phyloP scores from a whole-genome alignment of 2,329 filamentous ascomycete genomes.

The Calonectria hongkongensis region DNA sequence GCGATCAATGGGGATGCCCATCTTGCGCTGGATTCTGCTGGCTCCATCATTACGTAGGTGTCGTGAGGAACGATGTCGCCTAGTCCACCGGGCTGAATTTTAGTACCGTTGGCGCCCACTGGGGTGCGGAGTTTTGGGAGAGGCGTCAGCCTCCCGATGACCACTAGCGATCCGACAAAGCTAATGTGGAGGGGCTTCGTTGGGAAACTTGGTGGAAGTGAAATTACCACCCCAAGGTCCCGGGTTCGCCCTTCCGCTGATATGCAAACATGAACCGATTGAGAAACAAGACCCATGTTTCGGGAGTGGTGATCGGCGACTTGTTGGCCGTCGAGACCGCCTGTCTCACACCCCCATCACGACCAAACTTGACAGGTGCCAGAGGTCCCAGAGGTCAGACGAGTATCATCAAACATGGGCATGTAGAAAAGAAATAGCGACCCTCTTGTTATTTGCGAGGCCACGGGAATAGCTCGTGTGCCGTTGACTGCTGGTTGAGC shows the following conservation, averaged over 20 bases:
- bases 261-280: constrained; percentile 29
- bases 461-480: background rate
- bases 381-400: background rate
- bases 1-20: constrained; percentile 26
- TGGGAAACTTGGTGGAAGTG: constrained; percentile 5
- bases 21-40: constrained; percentile 42
- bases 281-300: constrained; percentile 33
- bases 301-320: constrained; percentile 32
- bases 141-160: constrained; percentile 35
- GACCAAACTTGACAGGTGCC: constrained; percentile 18
- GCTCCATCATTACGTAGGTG: constrained; percentile 52
- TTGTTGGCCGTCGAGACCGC: constrained; percentile 18
- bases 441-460: background rate
- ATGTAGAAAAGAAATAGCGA: background rate
- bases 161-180: constrained; percentile 10
- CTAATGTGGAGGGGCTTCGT: constrained; percentile 3
- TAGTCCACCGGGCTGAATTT: constrained; percentile 27
- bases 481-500: background rate
- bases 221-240: constrained; percentile 23
- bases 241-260: constrained; percentile 1
- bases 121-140: constrained; percentile 14
- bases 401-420: constrained; percentile 1
- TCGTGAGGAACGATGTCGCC: constrained; percentile 27
- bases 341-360: constrained; percentile 32
- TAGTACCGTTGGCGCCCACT: constrained; percentile 24